Conservation (phyloP, 192 early-diverging fungal genomes). For the Spizellomyces punctatus region DNA sequence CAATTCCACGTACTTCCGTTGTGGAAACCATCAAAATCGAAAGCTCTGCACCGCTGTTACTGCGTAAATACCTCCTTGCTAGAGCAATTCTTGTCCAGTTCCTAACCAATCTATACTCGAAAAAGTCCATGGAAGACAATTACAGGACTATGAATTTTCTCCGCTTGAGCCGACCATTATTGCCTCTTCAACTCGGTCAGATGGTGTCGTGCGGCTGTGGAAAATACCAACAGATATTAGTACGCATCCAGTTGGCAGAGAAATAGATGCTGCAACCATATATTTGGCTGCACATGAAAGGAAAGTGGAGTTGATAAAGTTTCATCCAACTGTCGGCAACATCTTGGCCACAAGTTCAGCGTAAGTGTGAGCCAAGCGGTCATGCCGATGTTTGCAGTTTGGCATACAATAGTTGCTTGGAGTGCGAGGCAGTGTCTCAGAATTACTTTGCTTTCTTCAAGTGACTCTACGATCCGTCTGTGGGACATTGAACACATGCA, state of each 20-base stretch:
- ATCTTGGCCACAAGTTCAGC: conserved; percentile 28
- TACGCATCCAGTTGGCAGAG: conserved; percentile 13
- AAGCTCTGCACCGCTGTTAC: conserved; percentile 13
- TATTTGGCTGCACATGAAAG: conserved; percentile 42
- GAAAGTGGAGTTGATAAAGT: conserved; percentile 30
- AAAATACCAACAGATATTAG: conserved; percentile 14
- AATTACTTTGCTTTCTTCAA: background rate
- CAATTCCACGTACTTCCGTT: conserved; percentile 7
- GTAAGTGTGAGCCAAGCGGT: background rate
- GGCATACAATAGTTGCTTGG: background rate
- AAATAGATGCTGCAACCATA: conserved; percentile 23
- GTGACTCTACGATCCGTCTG: conserved; percentile 31
- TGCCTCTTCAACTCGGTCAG: conserved; percentile 13
- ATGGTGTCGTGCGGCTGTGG: conserved; percentile 36
- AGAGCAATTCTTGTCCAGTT: background rate
- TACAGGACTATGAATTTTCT: conserved; percentile 35
- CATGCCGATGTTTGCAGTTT: background rate
- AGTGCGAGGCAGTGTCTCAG: too few species aligned
- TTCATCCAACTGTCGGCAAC: conserved; percentile 27
- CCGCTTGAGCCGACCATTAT: conserved; percentile 6
- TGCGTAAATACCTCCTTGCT: conserved; percentile 4
- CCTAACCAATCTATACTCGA: background rate
- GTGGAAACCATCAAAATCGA: conserved; percentile 13
- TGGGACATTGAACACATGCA: conserved; percentile 34
- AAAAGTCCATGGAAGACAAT: conserved; percentile 26